Evolutionary conservation across 1,139 yeast species (phyloP), one percentile per base, ranked within the genome.

Genomic region (Geotrichum siamense): DNA sequence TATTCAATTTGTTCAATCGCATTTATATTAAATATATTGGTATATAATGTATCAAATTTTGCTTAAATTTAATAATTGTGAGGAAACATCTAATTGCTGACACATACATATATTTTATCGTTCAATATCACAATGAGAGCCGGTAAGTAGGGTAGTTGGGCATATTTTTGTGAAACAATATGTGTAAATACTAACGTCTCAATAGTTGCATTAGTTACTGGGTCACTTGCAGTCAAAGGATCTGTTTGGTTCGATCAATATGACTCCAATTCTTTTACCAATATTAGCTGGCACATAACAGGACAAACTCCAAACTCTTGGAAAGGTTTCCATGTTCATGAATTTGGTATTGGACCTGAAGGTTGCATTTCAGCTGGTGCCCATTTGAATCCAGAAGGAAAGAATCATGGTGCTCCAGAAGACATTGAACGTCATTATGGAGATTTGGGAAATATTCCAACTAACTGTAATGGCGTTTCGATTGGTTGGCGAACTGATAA

Each of bases 331-430:
- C 98, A 91, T 75, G 72, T 91, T 64, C 98, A 91, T 70, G 82
- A 85, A 63, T 89, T 89, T 62, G 98, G 97, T 72, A 97, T 91
- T 74, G 85, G 86, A 77, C 86, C 97, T 70, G 87, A 89, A 65
- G 97, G 97, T 52, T 86, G 96, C 71, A 86, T 95, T 51, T 85
- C 96, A 53, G 96, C 97, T 47, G 97, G 97, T 60, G 96, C 96
- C 50, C 98, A 91, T 71, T 89, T 85, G 79, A 91, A 91, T 77
- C 97, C 97, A 55, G 82, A 81, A 67, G 72, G 76, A 56, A 81
- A 82, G 74, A 76, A 78, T 55, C 98, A 91, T 68, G 97, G 97
- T 69, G 89, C 91, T 49, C 96, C 96, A 66, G 79, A 78, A 61
- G 94, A 82, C 61, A 84, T 76, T 55, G 71, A 62, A 56, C 84